A percentile compares a stretch with the other conserved stretches of the same genome.
Evolutionary conservation across 768 basidiomycete genomes (phyloP).

Genomic region (Rhizopogon roseolus): DNA sequence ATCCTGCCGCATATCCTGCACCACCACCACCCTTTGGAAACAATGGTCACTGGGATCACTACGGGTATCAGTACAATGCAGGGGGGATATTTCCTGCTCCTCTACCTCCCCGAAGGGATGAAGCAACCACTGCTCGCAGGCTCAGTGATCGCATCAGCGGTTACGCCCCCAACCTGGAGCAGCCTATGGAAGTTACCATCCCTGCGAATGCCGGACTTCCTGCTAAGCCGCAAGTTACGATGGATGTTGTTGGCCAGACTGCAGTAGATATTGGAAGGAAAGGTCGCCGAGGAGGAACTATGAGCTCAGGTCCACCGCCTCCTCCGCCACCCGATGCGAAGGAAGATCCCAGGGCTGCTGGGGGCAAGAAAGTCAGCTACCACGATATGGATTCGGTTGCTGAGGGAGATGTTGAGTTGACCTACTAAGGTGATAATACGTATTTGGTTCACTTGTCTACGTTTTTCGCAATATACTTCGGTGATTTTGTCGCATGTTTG

Average conservation of each 20-base stretch:
- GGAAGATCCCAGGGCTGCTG: constrained; percentile 89
- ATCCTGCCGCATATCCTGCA: constrained; percentile 25
- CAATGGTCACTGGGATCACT: constrained; percentile 42
- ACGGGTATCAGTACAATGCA: constrained; percentile 36
- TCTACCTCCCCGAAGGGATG: constrained; percentile 50
- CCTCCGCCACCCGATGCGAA: constrained; percentile 86
- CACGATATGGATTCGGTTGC: constrained; percentile 94
- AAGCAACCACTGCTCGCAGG: constrained; percentile 53
- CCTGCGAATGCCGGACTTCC: constrained; percentile 73
- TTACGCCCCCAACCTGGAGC: constrained; percentile 50
- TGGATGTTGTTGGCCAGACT: constrained; percentile 38
- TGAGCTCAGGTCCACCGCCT: constrained; percentile 52
- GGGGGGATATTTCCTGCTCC: constrained; percentile 28
- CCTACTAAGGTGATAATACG: constrained; percentile 26
- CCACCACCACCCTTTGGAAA: constrained; percentile 34
- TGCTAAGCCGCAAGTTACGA: constrained; percentile 63
- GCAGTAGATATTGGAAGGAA: constrained; percentile 25
- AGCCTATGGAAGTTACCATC: constrained; percentile 36
- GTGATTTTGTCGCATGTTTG: constrained; percentile 7
- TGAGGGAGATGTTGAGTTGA: constrained; percentile 66
- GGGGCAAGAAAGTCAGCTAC: constrained; percentile 87
- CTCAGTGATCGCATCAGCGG: constrained; percentile 82
- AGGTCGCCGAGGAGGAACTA: constrained; percentile 33
- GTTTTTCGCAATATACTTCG: constrained; percentile 23
- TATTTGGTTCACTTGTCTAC: constrained; percentile 13